Percentiles rank a stretch among this genome's conserved stretches.
These are phyloP conservation scores for Cordyceps cicadae DNA, from an alignment of 2,329 filamentous ascomycete species.

Conservation along the genomic window DNA sequence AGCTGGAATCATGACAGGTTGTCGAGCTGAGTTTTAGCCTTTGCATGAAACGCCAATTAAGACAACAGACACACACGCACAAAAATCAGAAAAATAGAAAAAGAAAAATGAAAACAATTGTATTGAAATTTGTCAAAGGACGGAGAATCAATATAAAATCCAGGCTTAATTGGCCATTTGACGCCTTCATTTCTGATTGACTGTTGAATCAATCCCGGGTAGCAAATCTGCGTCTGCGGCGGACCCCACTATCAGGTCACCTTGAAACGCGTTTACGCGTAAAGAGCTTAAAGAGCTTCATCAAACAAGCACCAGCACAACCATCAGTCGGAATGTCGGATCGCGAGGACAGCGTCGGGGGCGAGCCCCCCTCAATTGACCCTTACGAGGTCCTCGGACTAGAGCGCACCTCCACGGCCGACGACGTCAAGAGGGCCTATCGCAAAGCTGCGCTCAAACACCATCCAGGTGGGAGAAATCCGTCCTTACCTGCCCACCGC, in stretches of 20 bases:
- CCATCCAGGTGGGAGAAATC: slow-evolving; percentile 62
- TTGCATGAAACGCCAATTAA: too few species aligned
- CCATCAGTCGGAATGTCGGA: slow-evolving; percentile 32
- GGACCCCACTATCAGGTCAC: background rate
- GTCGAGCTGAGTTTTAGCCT: too few species aligned
- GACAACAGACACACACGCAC: too few species aligned
- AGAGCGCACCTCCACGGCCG: slow-evolving; percentile 59
- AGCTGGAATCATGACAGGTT: too few species aligned
- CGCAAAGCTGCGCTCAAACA: slow-evolving; percentile 81
- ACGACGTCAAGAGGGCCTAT: slow-evolving; percentile 85
- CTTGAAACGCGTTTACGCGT: slow-evolving; percentile 5
- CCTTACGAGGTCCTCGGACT: slow-evolving; percentile 77
- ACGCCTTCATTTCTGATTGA: too few species aligned
- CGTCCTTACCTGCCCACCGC: background rate
- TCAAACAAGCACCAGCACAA: background rate
- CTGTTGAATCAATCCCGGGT: too few species aligned
- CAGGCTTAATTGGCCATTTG: too few species aligned
- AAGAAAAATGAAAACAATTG: too few species aligned
- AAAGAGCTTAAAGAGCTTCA: slow-evolving; percentile 11
- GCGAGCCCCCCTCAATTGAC: slow-evolving; percentile 55
- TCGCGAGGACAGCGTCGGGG: slow-evolving; percentile 44
- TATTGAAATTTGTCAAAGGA: too few species aligned
- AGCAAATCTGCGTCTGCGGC: background rate
- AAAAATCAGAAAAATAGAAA: too few species aligned
- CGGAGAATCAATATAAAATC: too few species aligned